Conservation (phyloP, 2,329 filamentous ascomycete species). For the Neopestalotiopsis sp. region DNA sequence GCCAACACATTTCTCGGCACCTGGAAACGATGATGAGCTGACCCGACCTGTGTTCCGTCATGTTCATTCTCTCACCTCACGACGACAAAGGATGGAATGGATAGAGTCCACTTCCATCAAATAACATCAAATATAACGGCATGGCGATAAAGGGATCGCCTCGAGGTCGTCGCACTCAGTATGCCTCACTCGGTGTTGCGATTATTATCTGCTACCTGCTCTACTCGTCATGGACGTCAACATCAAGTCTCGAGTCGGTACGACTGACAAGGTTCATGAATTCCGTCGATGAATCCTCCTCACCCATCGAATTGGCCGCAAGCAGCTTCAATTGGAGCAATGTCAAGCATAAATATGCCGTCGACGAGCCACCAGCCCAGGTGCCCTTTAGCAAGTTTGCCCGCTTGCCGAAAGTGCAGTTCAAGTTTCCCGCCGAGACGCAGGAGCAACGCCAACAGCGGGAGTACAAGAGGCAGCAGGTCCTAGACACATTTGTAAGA, state of each 20-base stretch:
- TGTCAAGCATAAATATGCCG: conserved; percentile 35
- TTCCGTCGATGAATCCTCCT: conserved; percentile 20
- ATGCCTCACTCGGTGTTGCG: not conserved
- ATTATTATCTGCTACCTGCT: conserved; percentile 6
- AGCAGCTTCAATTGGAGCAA: conserved; percentile 45
- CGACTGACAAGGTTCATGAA: conserved; percentile 41
- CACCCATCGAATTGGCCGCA: conserved; percentile 19
- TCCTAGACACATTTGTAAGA: conserved; percentile 40
- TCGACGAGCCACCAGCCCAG: conserved; percentile 25
- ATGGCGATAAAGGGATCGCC: not conserved
- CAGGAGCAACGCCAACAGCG: conserved; percentile 29
- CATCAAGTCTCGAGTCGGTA: conserved; percentile 17
- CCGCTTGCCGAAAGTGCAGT: conserved; percentile 42
- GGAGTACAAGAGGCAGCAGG: conserved; percentile 38
- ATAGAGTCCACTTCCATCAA: not conserved
- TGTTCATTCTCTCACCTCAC: not conserved
- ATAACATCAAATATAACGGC: not conserved
- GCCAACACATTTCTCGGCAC: not conserved
- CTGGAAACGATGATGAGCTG: not conserved
- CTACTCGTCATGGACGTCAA: not conserved
- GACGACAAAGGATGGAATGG: not conserved
- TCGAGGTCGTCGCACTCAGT: not conserved
- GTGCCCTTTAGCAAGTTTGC: conserved; percentile 30
- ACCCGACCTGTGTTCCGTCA: not conserved
- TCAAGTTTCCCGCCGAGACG: conserved; percentile 34